A percentile compares a stretch with the other conserved stretches of the same genome.
These are phyloP conservation scores for Aspergillus fischeri DNA, from an alignment of 2,329 filamentous ascomycete genomes.

Conservation along the genomic window DNA sequence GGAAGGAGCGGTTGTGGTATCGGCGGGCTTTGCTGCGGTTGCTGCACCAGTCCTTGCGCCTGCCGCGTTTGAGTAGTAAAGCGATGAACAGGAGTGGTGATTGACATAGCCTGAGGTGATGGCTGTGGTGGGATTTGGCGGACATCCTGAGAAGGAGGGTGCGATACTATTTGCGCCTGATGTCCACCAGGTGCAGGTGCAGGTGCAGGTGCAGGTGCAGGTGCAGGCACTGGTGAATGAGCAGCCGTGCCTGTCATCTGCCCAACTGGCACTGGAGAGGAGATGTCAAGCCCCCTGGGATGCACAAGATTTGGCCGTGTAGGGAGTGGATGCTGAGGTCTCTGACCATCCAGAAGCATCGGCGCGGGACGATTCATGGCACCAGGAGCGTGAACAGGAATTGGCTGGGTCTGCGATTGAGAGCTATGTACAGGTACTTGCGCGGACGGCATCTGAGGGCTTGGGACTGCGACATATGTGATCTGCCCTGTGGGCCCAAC, in stretches of 20 bases:
- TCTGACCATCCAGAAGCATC: background rate
- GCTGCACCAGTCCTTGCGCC: background rate
- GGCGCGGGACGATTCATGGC: background rate
- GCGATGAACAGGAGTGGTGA: background rate
- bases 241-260: background rate
- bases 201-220: background rate
- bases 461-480: background rate
- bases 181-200: background rate
- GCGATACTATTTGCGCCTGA: background rate
- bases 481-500: background rate
- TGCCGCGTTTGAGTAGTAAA: background rate
- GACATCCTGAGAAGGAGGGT: background rate
- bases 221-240: background rate
- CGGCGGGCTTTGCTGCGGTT: background rate
- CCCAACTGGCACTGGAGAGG: background rate
- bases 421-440: background rate
- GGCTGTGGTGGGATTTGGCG: background rate
- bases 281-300: background rate
- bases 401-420: background rate
- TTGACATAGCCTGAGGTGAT: background rate
- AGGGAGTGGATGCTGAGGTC: background rate
- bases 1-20: slow-evolving; percentile 32
- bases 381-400: background rate
- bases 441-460: background rate
- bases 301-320: background rate